These are phyloP conservation scores for Saturnispora besseyi DNA, from an alignment of 805 yeast species.

Conservation along the genomic window DNA sequence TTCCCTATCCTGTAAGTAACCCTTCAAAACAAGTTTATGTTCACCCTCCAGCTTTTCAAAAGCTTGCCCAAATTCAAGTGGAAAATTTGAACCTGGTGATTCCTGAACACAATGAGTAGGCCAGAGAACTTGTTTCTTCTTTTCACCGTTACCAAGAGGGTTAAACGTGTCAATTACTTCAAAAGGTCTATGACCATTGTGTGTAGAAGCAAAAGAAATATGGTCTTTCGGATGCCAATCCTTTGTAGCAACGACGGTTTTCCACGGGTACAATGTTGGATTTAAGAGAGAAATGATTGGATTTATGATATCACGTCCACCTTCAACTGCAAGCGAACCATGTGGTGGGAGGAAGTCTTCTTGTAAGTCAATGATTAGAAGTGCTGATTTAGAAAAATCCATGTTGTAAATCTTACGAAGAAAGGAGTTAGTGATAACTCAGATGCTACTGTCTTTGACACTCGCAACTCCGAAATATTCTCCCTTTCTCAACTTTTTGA, in stretches of 20 bases:
- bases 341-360: constrained; percentile 75
- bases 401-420: neutral
- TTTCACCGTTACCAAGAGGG: constrained; percentile 34
- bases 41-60: constrained; percentile 22
- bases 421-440: no score
- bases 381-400: constrained; percentile 34
- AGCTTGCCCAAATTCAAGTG: constrained; percentile 35
- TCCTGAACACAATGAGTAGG: constrained; percentile 85
- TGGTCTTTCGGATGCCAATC: constrained; percentile 88
- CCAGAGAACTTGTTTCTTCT: constrained; percentile 54
- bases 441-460: neutral
- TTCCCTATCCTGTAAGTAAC: constrained; percentile 63
- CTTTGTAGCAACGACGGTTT: constrained; percentile 58
- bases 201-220: constrained; percentile 71
- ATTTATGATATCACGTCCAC: constrained; percentile 52
- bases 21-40: constrained; percentile 53
- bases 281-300: constrained; percentile 40
- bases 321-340: constrained; percentile 67
- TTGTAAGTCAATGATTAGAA: constrained; percentile 74
- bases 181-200: constrained; percentile 40
- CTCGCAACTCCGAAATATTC: neutral
- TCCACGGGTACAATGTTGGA: constrained; percentile 39
- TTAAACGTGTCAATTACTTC: constrained; percentile 38
- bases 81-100: constrained; percentile 57
- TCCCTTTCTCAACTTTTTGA: neutral